Conservation (phyloP, 108 stramenopile genomes). For the Poteriospumella lacustris region DNA sequence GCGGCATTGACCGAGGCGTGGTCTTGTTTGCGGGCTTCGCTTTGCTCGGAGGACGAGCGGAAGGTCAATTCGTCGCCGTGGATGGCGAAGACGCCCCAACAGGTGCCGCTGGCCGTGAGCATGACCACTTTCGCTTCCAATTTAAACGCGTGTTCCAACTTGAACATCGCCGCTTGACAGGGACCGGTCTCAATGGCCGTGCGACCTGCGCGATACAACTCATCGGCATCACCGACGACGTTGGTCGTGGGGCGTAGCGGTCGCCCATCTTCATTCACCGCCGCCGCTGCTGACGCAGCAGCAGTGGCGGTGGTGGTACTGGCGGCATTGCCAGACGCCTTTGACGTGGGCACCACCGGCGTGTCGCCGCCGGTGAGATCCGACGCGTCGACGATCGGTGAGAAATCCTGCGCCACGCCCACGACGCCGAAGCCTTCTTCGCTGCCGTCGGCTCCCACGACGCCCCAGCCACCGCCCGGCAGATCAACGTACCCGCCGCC, state of each 20-base stretch:
- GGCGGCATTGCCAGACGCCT: neutral
- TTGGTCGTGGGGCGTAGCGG: neutral
- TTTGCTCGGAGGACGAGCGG: neutral
- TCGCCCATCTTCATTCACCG: neutral
- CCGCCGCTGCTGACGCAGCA: no score
- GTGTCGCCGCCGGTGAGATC: neutral
- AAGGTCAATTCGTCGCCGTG: neutral
- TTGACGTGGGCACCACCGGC: no score
- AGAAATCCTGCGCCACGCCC: neutral
- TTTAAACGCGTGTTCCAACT: neutral
- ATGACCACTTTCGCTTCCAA: conserved; percentile 2
- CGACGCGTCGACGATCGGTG: neutral
- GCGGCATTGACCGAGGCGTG: neutral
- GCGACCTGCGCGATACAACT: neutral
- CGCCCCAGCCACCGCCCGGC: conserved; percentile 21
- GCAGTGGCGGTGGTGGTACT: neutral
- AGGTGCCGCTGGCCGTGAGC: neutral
- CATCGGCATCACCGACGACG: neutral
- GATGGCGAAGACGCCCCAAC: neutral
- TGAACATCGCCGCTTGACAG: neutral
- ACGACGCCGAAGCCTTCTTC: conserved; percentile 30
- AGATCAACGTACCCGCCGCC: neutral
- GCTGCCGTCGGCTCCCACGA: conserved; percentile 24
- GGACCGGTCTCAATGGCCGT: neutral
- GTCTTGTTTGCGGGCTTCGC: neutral